These are phyloP conservation scores for Mesotaenium endlicherianum DNA, from an alignment of 139 green algal genomes.

Conservation along the genomic window DNA sequence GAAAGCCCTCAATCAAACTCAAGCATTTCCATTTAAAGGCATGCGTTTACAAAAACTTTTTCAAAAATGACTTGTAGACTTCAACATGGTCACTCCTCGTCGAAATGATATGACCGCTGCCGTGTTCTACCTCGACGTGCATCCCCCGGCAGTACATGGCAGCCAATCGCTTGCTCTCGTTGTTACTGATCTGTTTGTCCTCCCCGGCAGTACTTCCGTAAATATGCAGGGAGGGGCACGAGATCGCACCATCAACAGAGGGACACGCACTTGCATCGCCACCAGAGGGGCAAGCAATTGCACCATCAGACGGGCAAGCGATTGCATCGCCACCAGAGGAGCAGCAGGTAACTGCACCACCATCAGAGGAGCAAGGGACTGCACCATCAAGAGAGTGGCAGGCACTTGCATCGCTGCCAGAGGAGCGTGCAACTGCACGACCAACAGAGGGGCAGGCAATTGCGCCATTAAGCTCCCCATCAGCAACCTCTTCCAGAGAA, in stretches of 20 bases:
- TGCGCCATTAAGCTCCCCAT: not conserved
- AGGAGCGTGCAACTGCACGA: no score
- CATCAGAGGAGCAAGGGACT: no score
- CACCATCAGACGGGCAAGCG: no score
- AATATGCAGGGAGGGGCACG: slow-evolving; percentile 31
- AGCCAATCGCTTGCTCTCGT: slow-evolving; percentile 16
- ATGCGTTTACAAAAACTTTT: no score
- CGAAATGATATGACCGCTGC: slow-evolving; percentile 17
- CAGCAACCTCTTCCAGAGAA: not conserved
- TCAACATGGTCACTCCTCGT: not conserved
- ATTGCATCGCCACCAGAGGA: no score
- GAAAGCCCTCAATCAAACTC: no score
- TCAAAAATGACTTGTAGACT: not conserved
- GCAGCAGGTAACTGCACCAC: no score
- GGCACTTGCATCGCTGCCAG: no score
- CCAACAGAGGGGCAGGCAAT: no score
- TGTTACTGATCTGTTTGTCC: slow-evolving; percentile 12
- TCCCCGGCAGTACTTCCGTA: not conserved
- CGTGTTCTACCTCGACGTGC: slow-evolving; percentile 12
- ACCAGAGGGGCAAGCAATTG: no score
- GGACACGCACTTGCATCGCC: not conserved
- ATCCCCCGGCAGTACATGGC: not conserved
- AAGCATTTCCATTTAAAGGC: no score
- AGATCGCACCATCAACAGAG: not conserved
- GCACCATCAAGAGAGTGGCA: no score